Evolutionary conservation across 2,329 filamentous ascomycete species (phyloP).

Genomic region (Ceratocystis papillata): DNA sequence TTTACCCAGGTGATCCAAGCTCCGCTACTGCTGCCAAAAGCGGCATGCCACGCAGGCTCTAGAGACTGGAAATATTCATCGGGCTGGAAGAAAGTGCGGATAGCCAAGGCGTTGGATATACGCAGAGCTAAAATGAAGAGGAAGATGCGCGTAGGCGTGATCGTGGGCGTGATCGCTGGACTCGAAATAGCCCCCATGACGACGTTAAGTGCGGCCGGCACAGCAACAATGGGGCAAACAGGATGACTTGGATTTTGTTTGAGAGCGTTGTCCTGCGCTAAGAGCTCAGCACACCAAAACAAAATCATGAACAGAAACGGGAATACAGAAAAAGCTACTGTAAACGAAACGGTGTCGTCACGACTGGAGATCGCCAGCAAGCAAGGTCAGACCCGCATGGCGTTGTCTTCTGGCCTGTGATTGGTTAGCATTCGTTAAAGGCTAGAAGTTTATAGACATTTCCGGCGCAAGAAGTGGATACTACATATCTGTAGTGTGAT

Average conservation of each 20-base stretch:
- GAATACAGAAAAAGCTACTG: conserved; percentile 18
- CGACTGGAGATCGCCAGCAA: conserved; percentile 14
- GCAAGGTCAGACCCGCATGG: not conserved
- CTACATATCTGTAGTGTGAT: not conserved
- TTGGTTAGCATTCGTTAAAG: not conserved
- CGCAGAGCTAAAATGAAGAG: conserved; percentile 54
- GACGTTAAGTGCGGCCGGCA: not conserved
- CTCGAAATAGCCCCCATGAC: not conserved
- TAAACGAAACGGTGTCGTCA: conserved; percentile 22
- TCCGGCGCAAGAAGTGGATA: not conserved
- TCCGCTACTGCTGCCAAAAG: conserved; percentile 64
- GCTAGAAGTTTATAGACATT: not conserved
- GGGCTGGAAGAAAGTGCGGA: conserved; percentile 91
- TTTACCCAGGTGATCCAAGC: conserved; percentile 95
- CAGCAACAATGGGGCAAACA: not conserved
- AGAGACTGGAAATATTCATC: conserved; percentile 96
- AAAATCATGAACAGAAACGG: not conserved
- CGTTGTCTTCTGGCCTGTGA: not conserved
- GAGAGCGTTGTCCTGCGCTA: not conserved
- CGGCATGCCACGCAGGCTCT: conserved; percentile 84
- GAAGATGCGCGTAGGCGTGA: conserved; percentile 26
- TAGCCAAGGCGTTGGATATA: conserved; percentile 63
- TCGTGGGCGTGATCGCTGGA: not conserved
- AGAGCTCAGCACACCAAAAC: not conserved
- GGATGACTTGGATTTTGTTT: not conserved